Percentiles rank a stretch among this genome's conserved stretches.
Evolutionary conservation across 495 filamentous ascomycete genomes (phyloP).

Genomic region (Beverwykella pulmonaria): DNA sequence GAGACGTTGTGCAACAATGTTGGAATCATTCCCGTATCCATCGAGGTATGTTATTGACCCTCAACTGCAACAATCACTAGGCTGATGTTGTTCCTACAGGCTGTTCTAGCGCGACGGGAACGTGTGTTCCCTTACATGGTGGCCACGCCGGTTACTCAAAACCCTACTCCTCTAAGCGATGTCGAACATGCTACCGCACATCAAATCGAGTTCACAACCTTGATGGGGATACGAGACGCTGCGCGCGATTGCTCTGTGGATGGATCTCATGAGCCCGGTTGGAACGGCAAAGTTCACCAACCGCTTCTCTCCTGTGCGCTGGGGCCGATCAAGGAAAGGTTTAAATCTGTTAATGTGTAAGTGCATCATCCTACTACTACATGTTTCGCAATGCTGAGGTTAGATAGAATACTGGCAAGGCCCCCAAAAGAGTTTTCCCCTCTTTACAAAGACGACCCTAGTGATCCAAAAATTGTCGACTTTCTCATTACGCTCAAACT

Average conservation of each 20-base stretch:
- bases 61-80: not conserved
- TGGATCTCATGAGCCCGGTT: slow-evolving; percentile 5
- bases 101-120: not conserved
- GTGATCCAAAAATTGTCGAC: slow-evolving; percentile 17
- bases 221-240: slow-evolving; percentile 7
- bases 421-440: slow-evolving; percentile 8
- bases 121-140: slow-evolving; percentile 1
- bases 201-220: slow-evolving; percentile 3
- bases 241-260: not conserved
- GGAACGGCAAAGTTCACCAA: slow-evolving; percentile 2
- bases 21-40: not conserved
- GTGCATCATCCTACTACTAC: not conserved
- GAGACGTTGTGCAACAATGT: not conserved
- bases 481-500: slow-evolving; percentile 3
- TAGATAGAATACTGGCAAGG: slow-evolving; percentile 6
- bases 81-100: slow-evolving; percentile 1
- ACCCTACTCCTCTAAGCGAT: not conserved
- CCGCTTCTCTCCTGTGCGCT: slow-evolving; percentile 4
- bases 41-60: not conserved
- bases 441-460: slow-evolving; percentile 16
- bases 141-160: not conserved
- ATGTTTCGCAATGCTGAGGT: not conserved
- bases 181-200: not conserved
- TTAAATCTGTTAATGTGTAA: slow-evolving; percentile 13
- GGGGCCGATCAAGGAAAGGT: slow-evolving; percentile 8